Evolutionary conservation across 73 alveolate species (phyloP).

Genomic region (Paramecium primaurelia): DNA sequence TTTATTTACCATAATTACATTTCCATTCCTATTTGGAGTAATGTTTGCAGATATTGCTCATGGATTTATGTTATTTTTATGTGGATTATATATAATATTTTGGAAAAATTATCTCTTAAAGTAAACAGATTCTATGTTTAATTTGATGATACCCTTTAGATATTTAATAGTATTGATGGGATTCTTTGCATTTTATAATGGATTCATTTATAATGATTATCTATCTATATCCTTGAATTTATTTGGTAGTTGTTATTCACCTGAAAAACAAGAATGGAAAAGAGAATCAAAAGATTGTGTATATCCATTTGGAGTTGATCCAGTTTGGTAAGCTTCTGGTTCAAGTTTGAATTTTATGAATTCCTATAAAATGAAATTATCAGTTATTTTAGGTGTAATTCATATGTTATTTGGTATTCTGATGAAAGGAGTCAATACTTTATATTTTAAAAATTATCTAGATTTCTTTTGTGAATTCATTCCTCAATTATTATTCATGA

Average conservation of each 20-base stretch:
- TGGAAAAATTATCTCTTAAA: neutral
- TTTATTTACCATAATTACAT: slow-evolving; percentile 86
- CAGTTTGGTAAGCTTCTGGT: slow-evolving; percentile 73
- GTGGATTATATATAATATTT: slow-evolving; percentile 59
- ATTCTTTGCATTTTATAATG: slow-evolving; percentile 81
- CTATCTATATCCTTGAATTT: slow-evolving; percentile 79
- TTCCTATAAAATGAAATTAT: slow-evolving; percentile 86
- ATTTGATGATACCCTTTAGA: slow-evolving; percentile 61
- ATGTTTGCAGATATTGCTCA: slow-evolving; percentile 96
- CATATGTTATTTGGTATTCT: slow-evolving; percentile 85
- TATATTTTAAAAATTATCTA: slow-evolving; percentile 59
- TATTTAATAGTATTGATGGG: slow-evolving; percentile 83
- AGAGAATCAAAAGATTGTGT: slow-evolving; percentile 63
- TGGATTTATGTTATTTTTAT: slow-evolving; percentile 66
- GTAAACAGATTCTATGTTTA: slow-evolving; percentile 33
- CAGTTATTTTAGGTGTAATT: slow-evolving; percentile 86
- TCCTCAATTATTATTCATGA: slow-evolving; percentile 78
- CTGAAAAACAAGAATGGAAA: neutral
- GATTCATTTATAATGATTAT: slow-evolving; percentile 84
- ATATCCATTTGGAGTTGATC: slow-evolving; percentile 83
- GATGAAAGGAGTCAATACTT: slow-evolving; percentile 79
- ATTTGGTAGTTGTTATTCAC: slow-evolving; percentile 72
- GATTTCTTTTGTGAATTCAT: slow-evolving; percentile 80
- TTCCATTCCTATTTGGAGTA: slow-evolving; percentile 97
- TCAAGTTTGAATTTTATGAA: slow-evolving; percentile 74